Percentiles rank a stretch among this genome's conserved stretches.
These are phyloP conservation scores for Coelastrella sp. DNA, from an alignment of 139 green algal species.

Conservation along the genomic window DNA sequence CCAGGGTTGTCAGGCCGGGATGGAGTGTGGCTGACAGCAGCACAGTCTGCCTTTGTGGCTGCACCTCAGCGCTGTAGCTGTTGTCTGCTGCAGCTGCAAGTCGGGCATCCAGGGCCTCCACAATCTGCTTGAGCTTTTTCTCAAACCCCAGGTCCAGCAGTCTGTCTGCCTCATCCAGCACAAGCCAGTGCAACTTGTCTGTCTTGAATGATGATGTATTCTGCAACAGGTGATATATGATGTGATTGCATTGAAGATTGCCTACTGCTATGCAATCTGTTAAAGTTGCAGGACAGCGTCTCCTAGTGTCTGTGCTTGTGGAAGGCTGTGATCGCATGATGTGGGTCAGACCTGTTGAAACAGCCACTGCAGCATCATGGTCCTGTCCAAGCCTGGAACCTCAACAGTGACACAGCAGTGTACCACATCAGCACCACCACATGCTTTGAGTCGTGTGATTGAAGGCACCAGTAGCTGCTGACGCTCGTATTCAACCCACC, in stretches of 20 bases:
- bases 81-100: background rate
- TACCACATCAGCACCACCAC: background rate
- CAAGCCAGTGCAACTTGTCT: conserved; percentile 78
- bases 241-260: no score
- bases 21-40: conserved; percentile 95
- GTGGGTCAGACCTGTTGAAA: no score
- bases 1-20: conserved; percentile 74
- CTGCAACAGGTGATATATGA: background rate
- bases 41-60: conserved; percentile 56
- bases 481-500: background rate
- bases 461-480: background rate
- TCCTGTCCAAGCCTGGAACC: no score
- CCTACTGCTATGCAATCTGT: no score
- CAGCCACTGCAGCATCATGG: no score
- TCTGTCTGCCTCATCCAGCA: conserved; percentile 94
- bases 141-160: conserved; percentile 96
- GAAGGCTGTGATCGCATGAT: no score
- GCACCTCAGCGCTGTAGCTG: conserved; percentile 12
- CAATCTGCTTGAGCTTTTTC: conserved; percentile 80
- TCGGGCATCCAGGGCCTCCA: conserved; percentile 55
- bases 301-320: background rate
- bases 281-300: no score
- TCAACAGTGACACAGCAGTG: no score
- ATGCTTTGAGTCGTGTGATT: background rate
- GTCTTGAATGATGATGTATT: conserved; percentile 81